Percentiles rank a stretch among this genome's conserved stretches.
Conservation (phyloP, 2,329 filamentous ascomycete species). For the Penicillium fuscoglaucum region DNA sequence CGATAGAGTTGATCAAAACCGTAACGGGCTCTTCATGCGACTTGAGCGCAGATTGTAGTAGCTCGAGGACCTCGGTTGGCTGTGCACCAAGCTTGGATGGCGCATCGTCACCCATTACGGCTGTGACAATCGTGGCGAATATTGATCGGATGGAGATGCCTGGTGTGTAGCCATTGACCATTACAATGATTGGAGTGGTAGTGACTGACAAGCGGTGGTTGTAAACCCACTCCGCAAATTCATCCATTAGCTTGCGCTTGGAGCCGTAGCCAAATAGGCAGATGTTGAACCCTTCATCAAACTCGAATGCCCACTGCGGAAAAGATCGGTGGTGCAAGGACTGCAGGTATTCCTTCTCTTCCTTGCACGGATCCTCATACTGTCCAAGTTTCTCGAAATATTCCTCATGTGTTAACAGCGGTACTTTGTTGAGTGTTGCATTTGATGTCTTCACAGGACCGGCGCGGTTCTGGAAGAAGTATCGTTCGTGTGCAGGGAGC, state of each 20-base stretch:
- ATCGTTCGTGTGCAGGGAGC: slow-evolving; percentile 83
- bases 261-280: slow-evolving; percentile 93
- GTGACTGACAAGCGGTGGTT: slow-evolving; percentile 34
- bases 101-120: slow-evolving; percentile 51
- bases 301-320: slow-evolving; percentile 88
- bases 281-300: slow-evolving; percentile 80
- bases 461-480: slow-evolving; percentile 88
- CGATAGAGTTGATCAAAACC: slow-evolving; percentile 81
- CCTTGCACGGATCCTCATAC: slow-evolving; percentile 66
- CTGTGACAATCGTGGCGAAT: slow-evolving; percentile 62
- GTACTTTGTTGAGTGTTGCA: slow-evolving; percentile 73
- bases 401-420: slow-evolving; percentile 84
- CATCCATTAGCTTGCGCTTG: slow-evolving; percentile 72
- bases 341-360: slow-evolving; percentile 70
- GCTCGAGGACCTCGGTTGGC: slow-evolving; percentile 66
- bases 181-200: slow-evolving; percentile 63
- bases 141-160: slow-evolving; percentile 48
- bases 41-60: slow-evolving; percentile 63
- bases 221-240: slow-evolving; percentile 72
- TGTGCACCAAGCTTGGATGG: slow-evolving; percentile 61
- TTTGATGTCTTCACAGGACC: slow-evolving; percentile 81
- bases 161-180: slow-evolving; percentile 78
- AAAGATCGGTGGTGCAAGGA: slow-evolving; percentile 78
- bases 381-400: slow-evolving; percentile 72
- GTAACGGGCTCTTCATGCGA: slow-evolving; percentile 54